Base-by-base conservation (phyloP, 2,329 filamentous ascomycete genomes). In the Chrysoporthe deuterocubensis region DNA sequence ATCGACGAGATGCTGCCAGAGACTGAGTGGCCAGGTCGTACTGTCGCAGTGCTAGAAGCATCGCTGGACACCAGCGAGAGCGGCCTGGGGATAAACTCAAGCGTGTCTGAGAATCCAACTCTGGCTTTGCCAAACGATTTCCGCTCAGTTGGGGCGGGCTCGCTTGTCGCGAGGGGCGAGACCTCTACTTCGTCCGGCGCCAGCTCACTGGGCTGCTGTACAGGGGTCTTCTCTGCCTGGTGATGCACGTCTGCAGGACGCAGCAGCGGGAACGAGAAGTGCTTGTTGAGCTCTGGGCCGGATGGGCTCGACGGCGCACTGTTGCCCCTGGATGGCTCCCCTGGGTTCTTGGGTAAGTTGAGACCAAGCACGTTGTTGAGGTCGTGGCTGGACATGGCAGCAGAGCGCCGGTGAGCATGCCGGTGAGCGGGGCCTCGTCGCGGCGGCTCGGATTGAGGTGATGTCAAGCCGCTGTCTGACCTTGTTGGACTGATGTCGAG, bases 61-160 rank as follows among this genome's bases (percentile, higher is more conserved):
- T 96, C 93, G 26, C 90, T 94, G 1, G 93, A 97, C 16, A 96
- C 89, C 26, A 94, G 83, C 1, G 94, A 97, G 21, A 96, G 80
- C 0, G 94, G 94, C 13, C 93, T 87, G 5, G 91, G 91, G 73
- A 94, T 94, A 71, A 92, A 94, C 77, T 96, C 92, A 40, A 96
- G 84, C 13, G 88, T 92, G 71, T 96, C 93, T 0, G 92, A 93
- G 75, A 97, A 97, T 0, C 91, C 92, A 58, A 97, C 93, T 14
- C 91, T 85, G 54, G 89, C 86, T 69, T 65, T 70, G 48, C 66
- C 62, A 21, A 68, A 70, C 1, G 68, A 67, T 54, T 70, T 70
- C 32, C 66, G 62, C n/a, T 58, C 58, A 2, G 66, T 9, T 9
- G 56, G 83, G 9, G 69, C 68, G 1, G 78, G 69, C 64, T 78